phyloP scores from a whole-genome alignment of 352 stramenopile species.

The Phytophthora pluvialis region DNA sequence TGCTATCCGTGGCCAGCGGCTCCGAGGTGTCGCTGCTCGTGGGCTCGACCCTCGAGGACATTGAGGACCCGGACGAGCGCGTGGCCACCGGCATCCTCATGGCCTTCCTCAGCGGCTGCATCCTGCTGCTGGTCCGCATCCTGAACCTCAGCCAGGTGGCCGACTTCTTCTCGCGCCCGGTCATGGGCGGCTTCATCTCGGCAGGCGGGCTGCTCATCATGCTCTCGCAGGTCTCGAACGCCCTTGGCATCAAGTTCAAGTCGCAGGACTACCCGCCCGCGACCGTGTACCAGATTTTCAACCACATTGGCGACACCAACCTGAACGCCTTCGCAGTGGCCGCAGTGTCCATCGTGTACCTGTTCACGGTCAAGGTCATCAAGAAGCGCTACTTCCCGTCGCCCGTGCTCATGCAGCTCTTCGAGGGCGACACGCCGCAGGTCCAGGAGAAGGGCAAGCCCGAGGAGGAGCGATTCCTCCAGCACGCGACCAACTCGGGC shows the following conservation, averaged over 20 bases:
- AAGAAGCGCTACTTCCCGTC: conserved; percentile 24
- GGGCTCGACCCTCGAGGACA: conserved; percentile 16
- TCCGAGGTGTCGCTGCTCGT: conserved; percentile 28
- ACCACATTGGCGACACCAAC: conserved; percentile 19
- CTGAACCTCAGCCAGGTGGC: conserved; percentile 25
- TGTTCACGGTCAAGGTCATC: conserved; percentile 19
- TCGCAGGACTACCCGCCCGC: conserved; percentile 22
- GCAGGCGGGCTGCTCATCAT: conserved; percentile 25
- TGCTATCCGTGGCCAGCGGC: conserved; percentile 21
- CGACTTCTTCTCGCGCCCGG: conserved; percentile 28
- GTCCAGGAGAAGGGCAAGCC: conserved; percentile 11
- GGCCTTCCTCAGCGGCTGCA: conserved; percentile 23
- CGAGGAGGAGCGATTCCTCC: conserved; percentile 16
- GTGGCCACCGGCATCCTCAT: conserved; percentile 19
- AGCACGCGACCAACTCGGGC: conserved; percentile 7
- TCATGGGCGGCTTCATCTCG: conserved; percentile 30
- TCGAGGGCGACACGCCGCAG: conserved; percentile 17
- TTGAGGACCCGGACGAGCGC: conserved; percentile 23
- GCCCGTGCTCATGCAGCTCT: conserved; percentile 20
- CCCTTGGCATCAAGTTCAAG: conserved; percentile 24
- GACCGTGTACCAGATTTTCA: conserved; percentile 19
- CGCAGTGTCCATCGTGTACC: conserved; percentile 9
- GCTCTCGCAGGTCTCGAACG: conserved; percentile 26
- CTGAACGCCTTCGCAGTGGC: conserved; percentile 21
- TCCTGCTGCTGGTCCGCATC: conserved; percentile 19